A percentile compares a stretch with the other conserved stretches of the same genome.
phyloP scores from a whole-genome alignment of 163 green algal genomes.

The Chlorella variabilis region DNA sequence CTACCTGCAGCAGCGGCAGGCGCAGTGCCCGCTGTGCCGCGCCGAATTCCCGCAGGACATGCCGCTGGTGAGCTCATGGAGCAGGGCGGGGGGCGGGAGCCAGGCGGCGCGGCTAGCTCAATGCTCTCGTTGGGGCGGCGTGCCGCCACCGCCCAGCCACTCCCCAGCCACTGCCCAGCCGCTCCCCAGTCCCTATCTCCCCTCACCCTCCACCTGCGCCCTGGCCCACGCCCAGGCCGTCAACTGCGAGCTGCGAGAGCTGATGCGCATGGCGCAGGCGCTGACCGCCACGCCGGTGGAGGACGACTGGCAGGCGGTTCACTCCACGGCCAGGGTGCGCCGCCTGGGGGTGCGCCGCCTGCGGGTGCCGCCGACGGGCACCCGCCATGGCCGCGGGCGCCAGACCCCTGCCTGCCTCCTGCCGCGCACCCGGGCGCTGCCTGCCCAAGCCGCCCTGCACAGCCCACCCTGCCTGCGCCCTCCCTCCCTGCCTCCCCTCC shows the following conservation, averaged over 20 bases:
- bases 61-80: constrained; percentile 38
- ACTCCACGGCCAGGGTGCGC: background rate
- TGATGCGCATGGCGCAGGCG: constrained; percentile 63
- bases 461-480: too few species aligned
- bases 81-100: too few species aligned
- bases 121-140: too few species aligned
- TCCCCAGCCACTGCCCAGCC: too few species aligned
- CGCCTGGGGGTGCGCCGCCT: background rate
- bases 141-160: too few species aligned
- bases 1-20: constrained; percentile 56
- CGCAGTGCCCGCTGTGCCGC: constrained; percentile 75
- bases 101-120: too few species aligned
- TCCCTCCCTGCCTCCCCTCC: too few species aligned
- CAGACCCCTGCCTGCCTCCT: too few species aligned
- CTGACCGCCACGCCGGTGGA: constrained; percentile 47
- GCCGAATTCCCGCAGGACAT: constrained; percentile 53
- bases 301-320: constrained; percentile 74
- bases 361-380: background rate
- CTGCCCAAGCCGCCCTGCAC: too few species aligned
- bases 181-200: too few species aligned
- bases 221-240: background rate
- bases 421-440: too few species aligned
- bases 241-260: constrained; percentile 73
- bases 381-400: background rate
- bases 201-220: too few species aligned